Evolutionary conservation across 2,329 filamentous ascomycete genomes (phyloP).

Genomic region (Thielaviopsis ethacetica): DNA sequence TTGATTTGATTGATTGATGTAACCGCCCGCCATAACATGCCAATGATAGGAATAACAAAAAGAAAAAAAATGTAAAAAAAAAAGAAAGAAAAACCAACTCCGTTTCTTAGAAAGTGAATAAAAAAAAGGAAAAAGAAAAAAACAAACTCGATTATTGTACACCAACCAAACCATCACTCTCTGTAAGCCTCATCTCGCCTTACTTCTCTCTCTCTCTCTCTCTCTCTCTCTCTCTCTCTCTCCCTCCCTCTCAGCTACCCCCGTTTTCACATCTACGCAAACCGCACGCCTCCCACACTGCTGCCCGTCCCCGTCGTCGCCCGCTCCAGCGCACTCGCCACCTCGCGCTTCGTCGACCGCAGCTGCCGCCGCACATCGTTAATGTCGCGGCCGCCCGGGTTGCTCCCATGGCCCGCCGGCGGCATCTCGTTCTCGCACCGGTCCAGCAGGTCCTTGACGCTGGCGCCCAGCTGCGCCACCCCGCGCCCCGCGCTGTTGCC

Average conservation of each 20-base stretch:
- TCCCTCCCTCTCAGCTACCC: neutral
- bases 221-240: too few relatives aligned
- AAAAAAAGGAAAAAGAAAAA: neutral
- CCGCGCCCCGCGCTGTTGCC: conserved; percentile 20
- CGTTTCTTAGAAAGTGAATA: neutral
- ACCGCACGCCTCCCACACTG: conserved; percentile 23
- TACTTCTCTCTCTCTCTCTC: too few relatives aligned
- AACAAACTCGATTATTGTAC: conserved; percentile 2
- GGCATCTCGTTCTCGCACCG: conserved; percentile 32
- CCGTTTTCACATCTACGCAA: conserved; percentile 21
- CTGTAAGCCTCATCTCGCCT: conserved; percentile 1
- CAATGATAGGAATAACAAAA: neutral
- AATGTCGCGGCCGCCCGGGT: conserved; percentile 29
- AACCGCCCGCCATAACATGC: neutral
- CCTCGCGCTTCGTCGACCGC: conserved; percentile 26
- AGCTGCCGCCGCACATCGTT: conserved; percentile 27
- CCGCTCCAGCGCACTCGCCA: conserved; percentile 28
- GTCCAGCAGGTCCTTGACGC: conserved; percentile 33
- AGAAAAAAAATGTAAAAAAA: neutral
- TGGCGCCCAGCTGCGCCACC: conserved; percentile 17
- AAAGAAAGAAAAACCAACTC: neutral
- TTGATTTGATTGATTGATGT: neutral
- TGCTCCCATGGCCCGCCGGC: conserved; percentile 23
- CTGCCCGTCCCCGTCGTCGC: conserved; percentile 19
- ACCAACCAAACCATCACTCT: neutral